phyloP scores from a whole-genome alignment of 257 asterid genomes.

The Ilex aquifolium region DNA sequence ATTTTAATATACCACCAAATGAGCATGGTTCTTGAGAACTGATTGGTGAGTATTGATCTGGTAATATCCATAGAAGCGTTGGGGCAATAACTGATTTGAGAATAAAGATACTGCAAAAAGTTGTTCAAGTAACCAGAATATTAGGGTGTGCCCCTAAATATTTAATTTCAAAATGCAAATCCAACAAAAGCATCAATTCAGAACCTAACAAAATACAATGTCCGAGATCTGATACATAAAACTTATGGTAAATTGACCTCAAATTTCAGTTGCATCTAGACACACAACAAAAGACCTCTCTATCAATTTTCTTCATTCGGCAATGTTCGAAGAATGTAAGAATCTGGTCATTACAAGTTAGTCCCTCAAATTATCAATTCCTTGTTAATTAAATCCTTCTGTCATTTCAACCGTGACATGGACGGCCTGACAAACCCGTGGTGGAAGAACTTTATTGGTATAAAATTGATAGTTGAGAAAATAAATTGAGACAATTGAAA shows the following conservation, averaged over 20 bases:
- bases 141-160: neutral
- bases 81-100: constrained; percentile 70
- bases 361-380: too few species aligned
- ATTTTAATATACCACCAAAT: constrained; percentile 49
- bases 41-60: constrained; percentile 45
- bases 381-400: too few species aligned
- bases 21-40: constrained; percentile 38
- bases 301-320: neutral
- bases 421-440: too few species aligned
- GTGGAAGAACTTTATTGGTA: too few species aligned
- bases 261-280: neutral
- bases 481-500: too few species aligned
- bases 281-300: neutral
- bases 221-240: neutral
- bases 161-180: constrained; percentile 3
- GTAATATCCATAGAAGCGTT: constrained; percentile 72
- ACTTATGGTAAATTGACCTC: neutral
- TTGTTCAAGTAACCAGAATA: neutral
- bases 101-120: constrained; percentile 66
- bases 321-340: too few species aligned
- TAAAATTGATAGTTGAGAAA: too few species aligned
- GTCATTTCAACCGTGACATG: too few species aligned
- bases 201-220: neutral
- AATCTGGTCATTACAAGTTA: too few species aligned
- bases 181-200: constrained; percentile 3